Percentiles rank a stretch among this genome's conserved stretches.
Conservation (phyloP, 2,329 filamentous ascomycete genomes). For the Tolypocladium cylindrosporum region DNA sequence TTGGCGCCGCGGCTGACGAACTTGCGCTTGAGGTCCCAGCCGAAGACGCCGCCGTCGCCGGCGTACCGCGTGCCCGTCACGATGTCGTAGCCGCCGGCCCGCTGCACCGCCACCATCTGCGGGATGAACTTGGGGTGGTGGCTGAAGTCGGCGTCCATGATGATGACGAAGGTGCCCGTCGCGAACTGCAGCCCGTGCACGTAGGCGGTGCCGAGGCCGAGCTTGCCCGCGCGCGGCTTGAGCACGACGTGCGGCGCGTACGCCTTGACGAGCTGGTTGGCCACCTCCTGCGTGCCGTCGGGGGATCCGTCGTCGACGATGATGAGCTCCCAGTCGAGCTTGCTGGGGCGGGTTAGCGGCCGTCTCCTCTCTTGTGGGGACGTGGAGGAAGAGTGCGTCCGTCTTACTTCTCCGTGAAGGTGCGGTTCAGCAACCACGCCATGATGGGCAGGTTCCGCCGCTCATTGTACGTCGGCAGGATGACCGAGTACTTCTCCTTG, state of each 20-base stretch:
- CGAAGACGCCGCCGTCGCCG: constrained; percentile 79
- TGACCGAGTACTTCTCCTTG: constrained; percentile 83
- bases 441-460: constrained; percentile 94
- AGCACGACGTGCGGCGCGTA: constrained; percentile 75
- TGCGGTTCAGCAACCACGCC: constrained; percentile 85
- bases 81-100: constrained; percentile 76
- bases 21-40: constrained; percentile 92
- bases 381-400: background rate
- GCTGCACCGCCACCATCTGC: constrained; percentile 79
- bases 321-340: constrained; percentile 93
- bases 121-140: constrained; percentile 99
- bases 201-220: constrained; percentile 94
- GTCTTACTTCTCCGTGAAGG: constrained; percentile 75
- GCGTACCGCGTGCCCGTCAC: constrained; percentile 95
- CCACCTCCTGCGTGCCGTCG: constrained; percentile 87
- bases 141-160: constrained; percentile 99
- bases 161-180: constrained; percentile 92
- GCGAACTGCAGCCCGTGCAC: constrained; percentile 87
- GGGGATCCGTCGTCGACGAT: constrained; percentile 98
- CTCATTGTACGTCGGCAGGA: constrained; percentile 98
- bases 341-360: constrained; percentile 38
- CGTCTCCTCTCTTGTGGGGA: background rate
- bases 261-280: constrained; percentile 78
- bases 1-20: constrained; percentile 82
- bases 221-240: constrained; percentile 84